Evolutionary conservation across 1,284 basidiomycete species (phyloP), one percentile per base, ranked within the genome.

Genomic region (Neotropicomus parvogracilis): DNA sequence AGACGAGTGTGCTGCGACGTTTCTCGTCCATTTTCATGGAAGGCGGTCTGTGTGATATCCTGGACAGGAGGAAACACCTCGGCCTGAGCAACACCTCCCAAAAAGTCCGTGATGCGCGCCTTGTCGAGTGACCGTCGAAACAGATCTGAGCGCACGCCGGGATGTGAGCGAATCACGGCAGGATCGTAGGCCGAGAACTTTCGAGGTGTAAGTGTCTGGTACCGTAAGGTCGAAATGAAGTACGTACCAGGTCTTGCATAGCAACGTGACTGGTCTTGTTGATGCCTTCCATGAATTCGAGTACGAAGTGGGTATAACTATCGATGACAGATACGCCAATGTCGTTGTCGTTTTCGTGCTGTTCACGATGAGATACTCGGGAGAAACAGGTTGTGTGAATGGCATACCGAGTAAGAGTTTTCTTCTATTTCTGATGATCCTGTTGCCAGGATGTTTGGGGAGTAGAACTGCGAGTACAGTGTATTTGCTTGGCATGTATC

Each of bases 401-500:
- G 17, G 73, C 85, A 49, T 50, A 93, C 93, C 13, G 94, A 97
- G 64, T 97, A 97, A 1, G 93, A 97, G 64, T 88, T 97, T 68
- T 99, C 88, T 32, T 81, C 88, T n/a, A 95, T 75, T 42, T 79
- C 70, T 7, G 91, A 91, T 0, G 91, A 95, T 0, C 95, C 97
- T 0, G 93, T 95, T 0, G 95, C 94, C 7, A 98, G 80, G 37
- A 99, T 88, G 61, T 97, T 95, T 1, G 95, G 95, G 1, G 91
- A 95, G 70, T 98, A 97, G 59, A 98, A 85, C 60, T 93, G 89
- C 37, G 88, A 85, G 64, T 91, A 97, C 84, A 99, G 88, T 1
- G 92, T 93, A 63, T 94, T 97, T 20, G 95, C 97, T 69, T 99
- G 95, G 62, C 97, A 99, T 0, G 95, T 99, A 65, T 99, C 95